These are phyloP conservation scores for Eurotiales sp. DNA, from an alignment of 2,329 filamentous ascomycete species.

Conservation along the genomic window DNA sequence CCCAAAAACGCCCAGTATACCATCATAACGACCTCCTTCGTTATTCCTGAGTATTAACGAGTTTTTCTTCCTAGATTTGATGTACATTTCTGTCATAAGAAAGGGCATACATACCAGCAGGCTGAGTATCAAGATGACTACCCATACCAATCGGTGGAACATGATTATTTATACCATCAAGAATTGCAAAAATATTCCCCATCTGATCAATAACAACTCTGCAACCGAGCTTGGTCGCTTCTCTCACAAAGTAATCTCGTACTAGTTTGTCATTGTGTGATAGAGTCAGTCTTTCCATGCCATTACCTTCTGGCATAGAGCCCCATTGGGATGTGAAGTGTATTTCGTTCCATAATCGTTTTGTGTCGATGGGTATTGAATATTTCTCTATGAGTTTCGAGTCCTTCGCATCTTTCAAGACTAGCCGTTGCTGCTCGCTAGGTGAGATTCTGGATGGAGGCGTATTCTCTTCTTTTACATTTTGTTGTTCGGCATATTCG, in stretches of 20 bases:
- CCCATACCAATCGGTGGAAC: conserved; percentile 63
- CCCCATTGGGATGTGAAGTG: too few relatives aligned
- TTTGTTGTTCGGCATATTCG: too few relatives aligned
- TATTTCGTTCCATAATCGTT: too few relatives aligned
- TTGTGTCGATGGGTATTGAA: too few relatives aligned
- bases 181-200: conserved; percentile 23
- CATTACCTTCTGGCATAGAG: too few relatives aligned
- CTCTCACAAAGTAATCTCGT: conserved; percentile 64
- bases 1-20: conserved; percentile 66
- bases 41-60: neutral
- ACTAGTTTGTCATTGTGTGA: conserved; percentile 61
- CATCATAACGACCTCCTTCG: conserved; percentile 57
- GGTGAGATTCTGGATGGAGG: too few relatives aligned
- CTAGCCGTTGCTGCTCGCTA: too few relatives aligned
- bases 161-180: conserved; percentile 9
- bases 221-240: conserved; percentile 56
- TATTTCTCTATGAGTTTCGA: too few relatives aligned
- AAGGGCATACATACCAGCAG: conserved; percentile 21
- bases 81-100: neutral
- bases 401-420: too few relatives aligned
- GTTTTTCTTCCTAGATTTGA: neutral
- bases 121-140: conserved; percentile 65
- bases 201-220: conserved; percentile 55
- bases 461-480: too few relatives aligned
- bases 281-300: conserved; percentile 66